Evolutionary conservation across 331 rosid genomes (phyloP), one percentile per base, ranked within the genome.

Genomic region (Saraca asoca): DNA sequence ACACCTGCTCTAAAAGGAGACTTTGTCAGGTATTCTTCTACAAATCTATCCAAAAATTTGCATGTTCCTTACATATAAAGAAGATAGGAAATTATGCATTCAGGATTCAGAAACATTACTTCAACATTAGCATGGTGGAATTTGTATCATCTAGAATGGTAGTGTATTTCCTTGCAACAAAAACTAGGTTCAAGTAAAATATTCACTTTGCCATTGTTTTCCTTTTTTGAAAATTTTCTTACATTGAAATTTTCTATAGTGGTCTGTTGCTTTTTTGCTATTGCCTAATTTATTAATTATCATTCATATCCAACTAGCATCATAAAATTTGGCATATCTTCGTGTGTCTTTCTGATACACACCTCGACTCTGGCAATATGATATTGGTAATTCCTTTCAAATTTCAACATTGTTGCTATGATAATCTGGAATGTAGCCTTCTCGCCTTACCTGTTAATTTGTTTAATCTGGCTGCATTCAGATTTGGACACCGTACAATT

Each of bases 1-100:
- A 93, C 98, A 74, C 85, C 86, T 77, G 97, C 98, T 69, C 83
- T 90, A 74, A 93, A 93, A 83, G 97, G 98, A 66, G 97, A 93
- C 85, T 93, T 90, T 75, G 90, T 83, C 67, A 88, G 97, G 98
- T 90, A 90, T 62, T 57, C 70, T 45, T 61, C 33, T 49, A 41
- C 29, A 37, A 79, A 71, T 79, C 61, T 76, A 55, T 55, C 24
- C 66, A 42, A 48, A 45, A 44, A 5, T 51, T 10, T 67, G 35
- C 46, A 2, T 50, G 48, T 66, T 66, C 77, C 19, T 62, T 34
- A 12, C 31, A 53, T 46, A 58, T 29, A 33, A 52, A 66, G 65
- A 58, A 45, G 48, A 71, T 60, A 14, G 33, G 60, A 75, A 70
- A 42, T 55, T 66, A 60, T 70, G 71, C 20, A 44, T 43, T 35